These are phyloP conservation scores for Backusella sp. DNA, from an alignment of 192 early-diverging fungal genomes.

Conservation along the genomic window DNA sequence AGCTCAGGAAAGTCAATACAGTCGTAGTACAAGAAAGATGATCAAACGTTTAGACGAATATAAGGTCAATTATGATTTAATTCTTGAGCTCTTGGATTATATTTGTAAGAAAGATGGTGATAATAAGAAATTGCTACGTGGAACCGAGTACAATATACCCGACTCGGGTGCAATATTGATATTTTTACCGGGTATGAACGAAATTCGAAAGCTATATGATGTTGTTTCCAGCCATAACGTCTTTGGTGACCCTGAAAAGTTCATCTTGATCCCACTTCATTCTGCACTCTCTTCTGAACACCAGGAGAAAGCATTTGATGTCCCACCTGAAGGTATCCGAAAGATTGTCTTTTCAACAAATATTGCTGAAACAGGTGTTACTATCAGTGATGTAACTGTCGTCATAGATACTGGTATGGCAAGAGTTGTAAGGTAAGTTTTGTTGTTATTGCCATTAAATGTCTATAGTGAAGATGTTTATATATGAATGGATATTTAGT, in stretches of 20 bases:
- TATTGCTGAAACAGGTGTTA: slow-evolving; percentile 84
- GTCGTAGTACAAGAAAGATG: slow-evolving; percentile 35
- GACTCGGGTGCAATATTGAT: slow-evolving; percentile 66
- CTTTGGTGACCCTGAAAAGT: slow-evolving; percentile 48
- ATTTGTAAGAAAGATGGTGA: slow-evolving; percentile 33
- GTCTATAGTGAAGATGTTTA: background rate
- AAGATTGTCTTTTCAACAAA: slow-evolving; percentile 80
- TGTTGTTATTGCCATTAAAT: background rate
- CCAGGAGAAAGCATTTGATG: slow-evolving; percentile 68
- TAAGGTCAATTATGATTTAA: slow-evolving; percentile 57
- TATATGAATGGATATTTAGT: slow-evolving; percentile 17
- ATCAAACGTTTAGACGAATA: slow-evolving; percentile 48
- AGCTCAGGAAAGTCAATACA: background rate
- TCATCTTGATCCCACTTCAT: slow-evolving; percentile 47
- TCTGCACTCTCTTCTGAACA: slow-evolving; percentile 61
- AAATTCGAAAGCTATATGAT: slow-evolving; percentile 64
- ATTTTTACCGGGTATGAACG: slow-evolving; percentile 69
- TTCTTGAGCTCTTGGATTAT: slow-evolving; percentile 43
- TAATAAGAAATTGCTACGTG: slow-evolving; percentile 30
- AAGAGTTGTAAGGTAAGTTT: slow-evolving; percentile 65
- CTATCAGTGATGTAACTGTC: slow-evolving; percentile 77
- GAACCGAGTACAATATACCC: slow-evolving; percentile 42
- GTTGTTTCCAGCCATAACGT: slow-evolving; percentile 43
- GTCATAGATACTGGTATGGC: slow-evolving; percentile 79
- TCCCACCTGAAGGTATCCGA: slow-evolving; percentile 50